A percentile compares a stretch with the other conserved stretches of the same genome.
Conservation (phyloP, 2,329 filamentous ascomycete species). For the Diaporthe humulicola region DNA sequence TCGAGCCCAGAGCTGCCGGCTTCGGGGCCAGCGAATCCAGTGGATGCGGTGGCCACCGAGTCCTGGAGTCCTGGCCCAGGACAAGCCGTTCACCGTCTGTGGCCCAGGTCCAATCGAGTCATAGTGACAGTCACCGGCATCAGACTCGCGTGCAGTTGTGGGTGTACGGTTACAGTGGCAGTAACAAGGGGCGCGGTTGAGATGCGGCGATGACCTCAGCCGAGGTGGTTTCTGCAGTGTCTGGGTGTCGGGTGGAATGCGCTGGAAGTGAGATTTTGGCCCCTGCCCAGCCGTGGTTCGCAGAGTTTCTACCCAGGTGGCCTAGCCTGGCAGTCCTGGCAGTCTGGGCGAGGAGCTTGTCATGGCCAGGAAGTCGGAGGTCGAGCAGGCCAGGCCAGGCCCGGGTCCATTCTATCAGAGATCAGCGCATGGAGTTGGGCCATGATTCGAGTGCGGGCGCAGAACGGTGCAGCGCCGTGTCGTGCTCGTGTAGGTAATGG, state of each 20-base stretch:
- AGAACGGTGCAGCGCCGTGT: constrained; percentile 15
- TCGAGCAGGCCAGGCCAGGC: not conserved
- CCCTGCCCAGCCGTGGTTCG: not conserved
- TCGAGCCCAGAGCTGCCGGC: constrained; percentile 23
- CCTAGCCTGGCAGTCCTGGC: not conserved
- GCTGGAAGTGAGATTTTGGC: constrained; percentile 9
- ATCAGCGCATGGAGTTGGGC: constrained; percentile 17
- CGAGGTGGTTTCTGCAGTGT: not conserved
- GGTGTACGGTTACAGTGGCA: not conserved
- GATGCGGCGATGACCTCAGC: constrained; percentile 27
- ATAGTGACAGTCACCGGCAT: not conserved
- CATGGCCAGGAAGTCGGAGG: not conserved
- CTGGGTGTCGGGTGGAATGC: not conserved
- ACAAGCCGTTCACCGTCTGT: not conserved
- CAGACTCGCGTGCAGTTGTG: constrained; percentile 1
- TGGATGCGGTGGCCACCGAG: constrained; percentile 25
- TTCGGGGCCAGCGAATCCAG: constrained; percentile 28
- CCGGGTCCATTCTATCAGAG: not conserved
- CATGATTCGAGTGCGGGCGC: constrained; percentile 24
- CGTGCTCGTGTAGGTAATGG: constrained; percentile 15
- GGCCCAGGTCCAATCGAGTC: not conserved
- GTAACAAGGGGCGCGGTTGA: not conserved
- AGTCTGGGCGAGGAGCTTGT: constrained; percentile 15
- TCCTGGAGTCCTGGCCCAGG: constrained; percentile 7
- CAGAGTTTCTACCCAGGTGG: not conserved